Evolutionary conservation across 73 alveolate genomes (phyloP).

Genomic region (Halteria grandinella): DNA sequence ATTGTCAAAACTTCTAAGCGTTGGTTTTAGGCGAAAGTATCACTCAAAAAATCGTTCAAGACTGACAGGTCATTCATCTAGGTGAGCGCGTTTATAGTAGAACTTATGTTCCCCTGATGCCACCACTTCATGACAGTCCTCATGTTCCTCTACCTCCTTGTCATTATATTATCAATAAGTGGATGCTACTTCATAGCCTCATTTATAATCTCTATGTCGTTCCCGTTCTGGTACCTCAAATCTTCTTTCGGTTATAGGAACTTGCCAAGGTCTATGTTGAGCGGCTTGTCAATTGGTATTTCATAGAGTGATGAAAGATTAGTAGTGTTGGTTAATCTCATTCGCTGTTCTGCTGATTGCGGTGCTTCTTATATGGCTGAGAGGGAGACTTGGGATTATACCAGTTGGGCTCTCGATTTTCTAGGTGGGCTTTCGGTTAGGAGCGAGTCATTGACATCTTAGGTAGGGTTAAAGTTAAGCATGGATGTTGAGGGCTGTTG

Average conservation of each 20-base stretch:
- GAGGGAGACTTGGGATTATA: too few species aligned
- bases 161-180: background rate
- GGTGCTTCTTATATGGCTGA: too few species aligned
- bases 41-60: slow-evolving; percentile 28
- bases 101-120: slow-evolving; percentile 38
- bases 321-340: slow-evolving; percentile 22
- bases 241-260: slow-evolving; percentile 21
- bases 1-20: slow-evolving; percentile 2
- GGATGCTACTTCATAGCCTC: slow-evolving; percentile 34
- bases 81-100: slow-evolving; percentile 30
- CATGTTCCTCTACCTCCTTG: slow-evolving; percentile 20
- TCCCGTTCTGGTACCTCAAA: slow-evolving; percentile 23
- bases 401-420: too few species aligned
- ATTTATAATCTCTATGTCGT: slow-evolving; percentile 12
- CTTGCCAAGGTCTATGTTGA: slow-evolving; percentile 29
- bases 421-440: too few species aligned
- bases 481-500: too few species aligned
- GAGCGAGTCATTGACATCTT: too few species aligned
- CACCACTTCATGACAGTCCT: slow-evolving; percentile 31
- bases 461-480: too few species aligned
- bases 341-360: background rate
- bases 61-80: slow-evolving; percentile 37
- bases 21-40: slow-evolving; percentile 3
- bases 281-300: slow-evolving; percentile 48
- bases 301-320: slow-evolving; percentile 43